Conservation (phyloP, 768 basidiomycete genomes). For the Russula brevipes region DNA sequence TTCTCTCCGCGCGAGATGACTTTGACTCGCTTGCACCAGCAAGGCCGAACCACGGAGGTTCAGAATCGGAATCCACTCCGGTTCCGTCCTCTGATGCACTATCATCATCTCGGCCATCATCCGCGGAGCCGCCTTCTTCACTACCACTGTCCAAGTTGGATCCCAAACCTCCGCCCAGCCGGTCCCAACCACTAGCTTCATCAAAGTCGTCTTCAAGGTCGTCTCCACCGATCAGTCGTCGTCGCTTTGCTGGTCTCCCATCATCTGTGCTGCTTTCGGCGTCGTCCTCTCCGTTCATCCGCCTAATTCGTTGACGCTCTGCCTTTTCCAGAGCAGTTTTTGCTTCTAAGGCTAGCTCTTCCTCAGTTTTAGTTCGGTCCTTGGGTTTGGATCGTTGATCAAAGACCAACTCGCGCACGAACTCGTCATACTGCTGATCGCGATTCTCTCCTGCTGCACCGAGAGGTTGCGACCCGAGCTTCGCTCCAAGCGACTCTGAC, state of each 20-base stretch:
- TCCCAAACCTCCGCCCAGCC: constrained; percentile 35
- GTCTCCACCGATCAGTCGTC: constrained; percentile 62
- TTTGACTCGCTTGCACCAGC: neutral
- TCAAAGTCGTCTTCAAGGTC: constrained; percentile 88
- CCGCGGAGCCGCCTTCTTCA: constrained; percentile 24
- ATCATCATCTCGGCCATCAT: constrained; percentile 30
- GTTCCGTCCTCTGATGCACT: constrained; percentile 31
- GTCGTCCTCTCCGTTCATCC: constrained; percentile 80
- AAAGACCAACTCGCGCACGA: constrained; percentile 87
- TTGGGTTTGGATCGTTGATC: constrained; percentile 92
- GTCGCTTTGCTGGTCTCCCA: constrained; percentile 44
- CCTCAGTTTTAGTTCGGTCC: constrained; percentile 93
- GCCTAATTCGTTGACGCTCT: constrained; percentile 66
- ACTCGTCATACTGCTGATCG: constrained; percentile 82
- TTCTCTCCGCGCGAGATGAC: neutral
- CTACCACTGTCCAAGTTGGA: constrained; percentile 22
- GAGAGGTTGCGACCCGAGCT: neutral
- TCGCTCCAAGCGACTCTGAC: constrained; percentile 28
- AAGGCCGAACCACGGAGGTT: constrained; percentile 1
- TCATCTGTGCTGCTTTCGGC: constrained; percentile 62
- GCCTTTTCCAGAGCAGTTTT: constrained; percentile 83
- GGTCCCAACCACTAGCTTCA: constrained; percentile 28
- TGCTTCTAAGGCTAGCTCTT: constrained; percentile 85
- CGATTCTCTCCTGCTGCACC: constrained; percentile 28
- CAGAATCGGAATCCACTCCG: constrained; percentile 30